Base-by-base conservation (phyloP, 768 basidiomycete genomes). In the Hypsizygus marmoreus region DNA sequence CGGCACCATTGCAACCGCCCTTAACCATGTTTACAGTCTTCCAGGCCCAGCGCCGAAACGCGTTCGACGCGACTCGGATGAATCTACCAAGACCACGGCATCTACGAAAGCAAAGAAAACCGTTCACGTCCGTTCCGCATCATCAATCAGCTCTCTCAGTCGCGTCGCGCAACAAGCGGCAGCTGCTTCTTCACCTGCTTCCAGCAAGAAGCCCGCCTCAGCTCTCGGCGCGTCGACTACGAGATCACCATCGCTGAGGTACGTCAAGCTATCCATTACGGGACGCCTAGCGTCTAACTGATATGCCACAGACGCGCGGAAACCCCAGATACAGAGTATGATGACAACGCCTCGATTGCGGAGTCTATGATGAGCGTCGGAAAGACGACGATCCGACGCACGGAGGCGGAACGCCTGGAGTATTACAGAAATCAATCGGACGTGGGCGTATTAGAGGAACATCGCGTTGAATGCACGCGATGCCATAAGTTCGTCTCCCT, bases 391-490 rank as follows among this genome's bases (percentile, higher is more conserved):
- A 72, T 77, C 29, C 78, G 81, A 28, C 80, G 82, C 45, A 78
- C 71, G 17, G 85, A 85, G 65, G 63, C 67, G 6, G 83, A 86
- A 52, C 80, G 86, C 22, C 73, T 80, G 28, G 72, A 81, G 55
- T 82, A 82, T 61, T 80, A 84, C 61, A 75, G 76, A 50, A 79
- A 82, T 49, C 79, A 88, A 53, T 67, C 80, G 4, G 73, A 80
- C 37, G 82, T 82, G 49, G 73, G 73, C 22, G 70, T 71, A 7
- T 61, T 84, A 35, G 82, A 84, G 46, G 72, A 77, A 2, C 75
- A 79, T 62, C 71, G 74, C 7, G 82, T 75, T n/a, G 71, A 73
- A 41, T 88, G 86, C 55, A 74, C 64, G 14, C 67, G 76, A 25
- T 88, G 86, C 59, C 64, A 75, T 30, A 75, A 77, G 49, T 73